Base-by-base conservation (phyloP, 2,329 filamentous ascomycete species). In the Aspergillus sclerotialis region DNA sequence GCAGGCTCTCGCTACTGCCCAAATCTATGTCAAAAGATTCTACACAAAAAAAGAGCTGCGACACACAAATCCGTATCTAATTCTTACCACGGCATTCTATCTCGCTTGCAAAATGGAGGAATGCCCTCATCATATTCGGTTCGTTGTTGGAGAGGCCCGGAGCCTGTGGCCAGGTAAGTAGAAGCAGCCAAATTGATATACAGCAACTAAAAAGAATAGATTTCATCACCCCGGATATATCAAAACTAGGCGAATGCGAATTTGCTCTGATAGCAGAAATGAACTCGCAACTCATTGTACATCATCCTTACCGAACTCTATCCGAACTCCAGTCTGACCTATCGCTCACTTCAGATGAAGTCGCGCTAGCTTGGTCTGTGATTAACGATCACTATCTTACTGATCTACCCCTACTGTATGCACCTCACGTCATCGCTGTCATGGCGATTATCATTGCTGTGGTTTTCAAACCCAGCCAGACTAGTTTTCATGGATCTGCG, bases 101-200 rank as follows among this genome's bases (percentile, higher is more conserved):
- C 71, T 98, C 23, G 89, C 92, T 13, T 94, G 88, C 68, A 98
- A 98, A 65, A 94, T 94, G 78, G 92, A 98, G 61, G 92, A 98
- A 61, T 89, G 82, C 32, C 92, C 92, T 3, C 90, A 96, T 60
- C 92, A 98, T 60, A 96, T 98, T 52, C 78, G 92, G 18, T 76
- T 94, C 44, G 82, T 98, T 38, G 81, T 92, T 8, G 82, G 79
- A 30, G 92, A 98, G 60, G 87, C 89, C 3, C 80, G 87, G 21
- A 77, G 82, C 38, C 73, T 93, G 39, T 94, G 87, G 86, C 81
- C 85, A 51, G 76, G 78, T 77, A 67, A 31, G 61, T 46, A 27
- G 17, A 13, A 30, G 27, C 33, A 31, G 17, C 30, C 16, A 26
- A 17, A 29, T 26, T 14, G n/a, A 12, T 5, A 17, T 10, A 21